Evolutionary conservation across 176 grass and related monocot genomes (phyloP), one percentile per base, ranked within the genome.

Genomic region (Chrysopogon serrulatus): DNA sequence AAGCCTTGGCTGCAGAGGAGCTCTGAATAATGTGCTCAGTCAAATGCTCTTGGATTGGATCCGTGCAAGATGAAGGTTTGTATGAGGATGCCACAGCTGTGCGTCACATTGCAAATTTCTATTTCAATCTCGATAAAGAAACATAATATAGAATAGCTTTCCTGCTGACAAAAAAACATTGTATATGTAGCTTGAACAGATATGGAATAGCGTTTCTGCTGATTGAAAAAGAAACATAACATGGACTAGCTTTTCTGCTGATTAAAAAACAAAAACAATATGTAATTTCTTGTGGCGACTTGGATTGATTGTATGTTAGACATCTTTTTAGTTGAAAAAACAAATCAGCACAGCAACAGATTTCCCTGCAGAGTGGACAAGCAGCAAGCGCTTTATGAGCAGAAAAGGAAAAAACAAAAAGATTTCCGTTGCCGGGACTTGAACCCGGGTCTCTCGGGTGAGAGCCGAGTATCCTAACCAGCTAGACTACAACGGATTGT

Each of bases 381-480:
- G n/a, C n/a, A n/a, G n/a, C n/a, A n/a, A n/a, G n/a, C n/a, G n/a
- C n/a, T n/a, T n/a, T n/a, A n/a, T n/a, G n/a, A n/a, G n/a, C n/a
- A n/a, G n/a, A n/a, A n/a, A n/a, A n/a, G n/a, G n/a, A n/a, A n/a
- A n/a, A n/a, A n/a, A n/a, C n/a, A n/a, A n/a, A n/a, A n/a, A n/a
- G n/a, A n/a, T n/a, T 88, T 88, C 79, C 79, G 65, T 88, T 82
- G 86, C 86, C 80, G 73, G 86, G 80, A 88, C 80, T 78, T 65
- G 71, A 82, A 87, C 79, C 71, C 56, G 9, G 83, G 92, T 89
- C 90, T 92, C 84, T 97, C 81, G 87, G 81, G 84, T 93, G 90
- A 95, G 92, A 93, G 90, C 90, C 86, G 86, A 98, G 87, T 91
- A 98, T 93, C 95, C 92, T 95, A 90, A 93, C 87, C 92, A 93